Conservation (phyloP, 2,329 filamentous ascomycete species). For the Pseudogymnoascus pannorum region DNA sequence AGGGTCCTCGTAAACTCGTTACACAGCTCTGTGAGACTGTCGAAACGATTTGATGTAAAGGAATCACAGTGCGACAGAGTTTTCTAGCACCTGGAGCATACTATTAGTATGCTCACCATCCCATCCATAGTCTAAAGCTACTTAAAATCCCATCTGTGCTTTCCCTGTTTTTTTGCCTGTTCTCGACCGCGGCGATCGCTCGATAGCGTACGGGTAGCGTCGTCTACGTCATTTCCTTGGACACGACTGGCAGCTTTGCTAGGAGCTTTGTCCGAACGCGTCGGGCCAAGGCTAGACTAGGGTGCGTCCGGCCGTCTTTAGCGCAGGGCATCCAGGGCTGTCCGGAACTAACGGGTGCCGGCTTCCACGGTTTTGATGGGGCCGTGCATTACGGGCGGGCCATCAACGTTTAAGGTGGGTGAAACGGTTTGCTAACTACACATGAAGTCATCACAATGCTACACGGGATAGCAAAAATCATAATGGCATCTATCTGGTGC, state of each 20-base stretch:
- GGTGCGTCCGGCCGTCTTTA: background rate
- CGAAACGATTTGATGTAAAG: background rate
- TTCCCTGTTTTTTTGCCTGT: conserved; percentile 6
- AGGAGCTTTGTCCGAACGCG: background rate
- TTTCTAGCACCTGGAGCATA: background rate
- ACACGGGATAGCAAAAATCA: background rate
- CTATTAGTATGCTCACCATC: background rate
- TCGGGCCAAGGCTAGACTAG: background rate
- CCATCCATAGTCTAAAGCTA: background rate
- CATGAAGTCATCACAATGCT: background rate
- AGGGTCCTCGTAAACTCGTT: background rate
- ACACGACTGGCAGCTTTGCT: conserved; percentile 1
- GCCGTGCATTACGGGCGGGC: no score
- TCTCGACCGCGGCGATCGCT: conserved; percentile 6
- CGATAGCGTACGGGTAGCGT: background rate
- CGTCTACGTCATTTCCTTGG: background rate
- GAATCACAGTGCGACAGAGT: background rate
- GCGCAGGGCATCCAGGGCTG: background rate
- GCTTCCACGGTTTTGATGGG: background rate
- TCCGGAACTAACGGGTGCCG: conserved; percentile 3
- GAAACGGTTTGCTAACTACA: background rate
- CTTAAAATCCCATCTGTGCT: background rate
- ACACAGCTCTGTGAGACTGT: background rate
- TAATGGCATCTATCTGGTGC: background rate
- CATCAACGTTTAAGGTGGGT: background rate